These are phyloP conservation scores for Sphaceloma murrayae DNA, from an alignment of 2,329 filamentous ascomycete species.

Conservation along the genomic window DNA sequence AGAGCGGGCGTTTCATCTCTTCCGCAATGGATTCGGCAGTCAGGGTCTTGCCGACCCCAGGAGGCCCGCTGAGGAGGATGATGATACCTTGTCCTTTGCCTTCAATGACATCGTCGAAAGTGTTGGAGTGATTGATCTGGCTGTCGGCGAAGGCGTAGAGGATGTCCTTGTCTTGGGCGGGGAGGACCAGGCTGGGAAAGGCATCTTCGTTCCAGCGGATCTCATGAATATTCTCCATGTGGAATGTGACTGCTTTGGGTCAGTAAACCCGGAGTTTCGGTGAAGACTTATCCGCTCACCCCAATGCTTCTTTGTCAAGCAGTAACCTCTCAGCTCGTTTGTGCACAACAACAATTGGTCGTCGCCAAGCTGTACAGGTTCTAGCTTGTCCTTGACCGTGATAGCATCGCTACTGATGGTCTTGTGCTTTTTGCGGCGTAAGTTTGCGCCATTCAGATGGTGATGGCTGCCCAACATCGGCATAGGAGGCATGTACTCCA, in stretches of 20 bases:
- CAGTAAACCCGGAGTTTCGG: background rate
- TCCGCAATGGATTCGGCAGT: constrained; percentile 23
- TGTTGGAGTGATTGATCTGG: background rate
- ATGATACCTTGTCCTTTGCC: constrained; percentile 32
- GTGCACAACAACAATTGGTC: background rate
- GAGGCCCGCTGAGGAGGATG: constrained; percentile 30
- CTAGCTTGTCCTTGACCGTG: background rate
- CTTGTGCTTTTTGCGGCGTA: no score
- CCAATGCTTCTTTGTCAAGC: background rate
- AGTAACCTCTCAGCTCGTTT: constrained; percentile 1
- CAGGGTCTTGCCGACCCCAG: constrained; percentile 33
- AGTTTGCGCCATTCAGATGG: no score
- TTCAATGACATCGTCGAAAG: constrained; percentile 13
- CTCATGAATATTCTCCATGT: background rate
- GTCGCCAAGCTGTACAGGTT: background rate
- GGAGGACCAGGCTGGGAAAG: background rate
- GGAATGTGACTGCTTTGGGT: background rate
- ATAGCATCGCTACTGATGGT: background rate
- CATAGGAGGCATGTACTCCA: no score
- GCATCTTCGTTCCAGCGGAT: background rate
- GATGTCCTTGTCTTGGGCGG: background rate
- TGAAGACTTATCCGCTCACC: background rate
- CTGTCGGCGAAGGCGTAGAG: background rate
- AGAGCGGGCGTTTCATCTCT: constrained; percentile 14
- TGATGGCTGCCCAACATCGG: no score